A percentile compares a stretch with the other conserved stretches of the same genome.
These are phyloP conservation scores for Hydrangea macrophylla DNA, from an alignment of 148 eudicot species.

Conservation along the genomic window DNA sequence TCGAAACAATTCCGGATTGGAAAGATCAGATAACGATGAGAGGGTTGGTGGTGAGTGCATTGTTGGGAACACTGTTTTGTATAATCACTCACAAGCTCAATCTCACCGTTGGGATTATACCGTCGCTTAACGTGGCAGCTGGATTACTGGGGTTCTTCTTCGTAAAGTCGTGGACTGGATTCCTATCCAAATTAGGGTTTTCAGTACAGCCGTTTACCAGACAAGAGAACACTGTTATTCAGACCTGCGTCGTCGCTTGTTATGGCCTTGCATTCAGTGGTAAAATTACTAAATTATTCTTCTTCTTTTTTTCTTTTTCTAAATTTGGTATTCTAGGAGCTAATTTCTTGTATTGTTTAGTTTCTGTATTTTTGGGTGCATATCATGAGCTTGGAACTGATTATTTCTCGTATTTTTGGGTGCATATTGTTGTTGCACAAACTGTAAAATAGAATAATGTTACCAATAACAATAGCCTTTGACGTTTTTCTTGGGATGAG, in stretches of 20 bases:
- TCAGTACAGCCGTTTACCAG: constrained; percentile 56
- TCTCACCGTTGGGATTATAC: constrained; percentile 85
- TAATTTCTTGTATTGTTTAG: too few species aligned
- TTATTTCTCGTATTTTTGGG: too few species aligned
- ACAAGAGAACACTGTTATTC: constrained; percentile 89
- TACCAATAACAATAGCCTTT: too few species aligned
- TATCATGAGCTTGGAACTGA: too few species aligned
- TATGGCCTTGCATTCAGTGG: constrained; percentile 95
- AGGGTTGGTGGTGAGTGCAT: constrained; percentile 65
- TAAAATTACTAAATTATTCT: constrained; percentile 18
- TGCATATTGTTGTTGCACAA: too few species aligned
- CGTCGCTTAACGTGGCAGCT: constrained; percentile 89
- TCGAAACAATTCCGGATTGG: constrained; percentile 63
- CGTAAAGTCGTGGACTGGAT: constrained; percentile 71
- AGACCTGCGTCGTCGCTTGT: constrained; percentile 92
- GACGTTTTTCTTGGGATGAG: too few species aligned
- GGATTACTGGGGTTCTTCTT: constrained; percentile 85
- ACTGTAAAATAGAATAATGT: too few species aligned
- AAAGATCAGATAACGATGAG: constrained; percentile 76
- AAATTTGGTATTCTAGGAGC: too few species aligned
- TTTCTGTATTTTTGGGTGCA: too few species aligned
- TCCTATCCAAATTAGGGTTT: constrained; percentile 54
- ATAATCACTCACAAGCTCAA: constrained; percentile 85
- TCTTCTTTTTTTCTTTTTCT: constrained; percentile 2
- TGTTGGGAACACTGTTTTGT: constrained; percentile 70